Evolutionary conservation across 148 eudicot species (phyloP).

Genomic region (Camellia granthamiana): DNA sequence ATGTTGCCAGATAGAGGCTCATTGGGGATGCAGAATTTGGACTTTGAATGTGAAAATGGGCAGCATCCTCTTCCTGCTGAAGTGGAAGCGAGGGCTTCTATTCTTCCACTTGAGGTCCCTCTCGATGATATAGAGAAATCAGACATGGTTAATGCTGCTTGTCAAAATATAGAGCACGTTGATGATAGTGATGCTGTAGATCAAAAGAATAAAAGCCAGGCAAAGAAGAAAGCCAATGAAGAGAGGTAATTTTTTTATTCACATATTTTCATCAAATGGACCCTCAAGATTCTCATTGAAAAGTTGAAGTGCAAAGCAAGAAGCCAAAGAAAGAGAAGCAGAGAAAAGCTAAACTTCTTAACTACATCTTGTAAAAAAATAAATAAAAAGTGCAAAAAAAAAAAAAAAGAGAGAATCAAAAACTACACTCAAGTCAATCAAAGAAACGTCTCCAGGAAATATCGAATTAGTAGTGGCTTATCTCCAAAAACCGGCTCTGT

Average conservation of each 20-base stretch:
- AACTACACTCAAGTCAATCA: too few relatives aligned
- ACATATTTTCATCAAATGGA: background rate
- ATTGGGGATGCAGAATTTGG: slow-evolving; percentile 22
- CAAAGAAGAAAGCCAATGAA: slow-evolving; percentile 70
- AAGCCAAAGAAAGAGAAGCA: too few relatives aligned
- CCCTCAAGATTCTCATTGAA: too few relatives aligned
- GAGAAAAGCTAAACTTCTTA: background rate
- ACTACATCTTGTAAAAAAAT: too few relatives aligned
- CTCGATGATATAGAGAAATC: slow-evolving; percentile 69
- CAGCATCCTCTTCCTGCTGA: slow-evolving; percentile 45
- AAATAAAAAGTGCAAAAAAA: too few relatives aligned
- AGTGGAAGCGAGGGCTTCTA: slow-evolving; percentile 67
- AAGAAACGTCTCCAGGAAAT: too few relatives aligned
- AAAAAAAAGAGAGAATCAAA: too few relatives aligned
- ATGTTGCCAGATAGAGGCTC: slow-evolving; percentile 15
- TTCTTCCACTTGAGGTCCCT: slow-evolving; percentile 77
- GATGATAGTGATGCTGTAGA: slow-evolving; percentile 33
- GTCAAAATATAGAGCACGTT: slow-evolving; percentile 24
- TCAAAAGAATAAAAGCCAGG: slow-evolving; percentile 53
- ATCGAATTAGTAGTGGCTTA: too few relatives aligned
- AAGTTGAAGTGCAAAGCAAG: too few relatives aligned
- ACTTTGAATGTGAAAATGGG: slow-evolving; percentile 33
- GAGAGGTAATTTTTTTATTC: slow-evolving; percentile 38
- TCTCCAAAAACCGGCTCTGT: too few relatives aligned
- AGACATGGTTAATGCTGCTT: slow-evolving; percentile 23